A percentile compares a stretch with the other conserved stretches of the same genome.
Conservation (phyloP, 1,284 basidiomycete species). For the Cutaneotrichosporon mucoides region DNA sequence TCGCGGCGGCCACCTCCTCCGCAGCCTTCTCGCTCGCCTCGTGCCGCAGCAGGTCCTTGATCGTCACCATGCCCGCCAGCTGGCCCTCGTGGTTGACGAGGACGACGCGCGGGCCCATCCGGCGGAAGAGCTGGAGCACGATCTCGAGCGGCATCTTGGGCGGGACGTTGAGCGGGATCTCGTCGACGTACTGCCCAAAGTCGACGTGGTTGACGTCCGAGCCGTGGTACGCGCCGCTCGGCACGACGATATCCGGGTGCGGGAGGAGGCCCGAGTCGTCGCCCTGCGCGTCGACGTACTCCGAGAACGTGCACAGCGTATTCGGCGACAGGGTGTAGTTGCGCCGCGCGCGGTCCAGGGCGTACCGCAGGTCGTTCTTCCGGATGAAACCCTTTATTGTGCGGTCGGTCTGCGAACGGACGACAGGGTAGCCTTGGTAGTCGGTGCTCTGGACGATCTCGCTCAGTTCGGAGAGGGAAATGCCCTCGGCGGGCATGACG, state of each 20-base stretch:
- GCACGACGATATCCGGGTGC: constrained; percentile 36
- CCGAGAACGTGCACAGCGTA: constrained; percentile 67
- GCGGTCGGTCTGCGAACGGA: constrained; percentile 54
- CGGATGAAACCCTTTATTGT: constrained; percentile 85
- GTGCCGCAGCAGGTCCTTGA: constrained; percentile 90
- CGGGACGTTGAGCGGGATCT: constrained; percentile 91
- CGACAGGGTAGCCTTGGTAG: constrained; percentile 89
- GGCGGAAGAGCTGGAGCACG: constrained; percentile 91
- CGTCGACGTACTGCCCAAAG: constrained; percentile 87
- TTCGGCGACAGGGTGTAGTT: constrained; percentile 60
- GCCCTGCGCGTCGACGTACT: constrained; percentile 29
- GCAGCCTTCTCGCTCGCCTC: constrained; percentile 54
- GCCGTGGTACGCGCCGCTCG: constrained; percentile 15
- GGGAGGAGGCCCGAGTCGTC: constrained; percentile 19
- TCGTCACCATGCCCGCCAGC: constrained; percentile 82
- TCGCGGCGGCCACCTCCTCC: constrained; percentile 8
- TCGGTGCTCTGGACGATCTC: constrained; percentile 62
- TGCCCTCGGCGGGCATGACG: constrained; percentile 68
- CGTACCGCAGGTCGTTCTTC: constrained; percentile 76
- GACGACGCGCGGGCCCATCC: constrained; percentile 93
- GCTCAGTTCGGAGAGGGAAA: constrained; percentile 72
- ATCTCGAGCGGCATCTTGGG: constrained; percentile 90
- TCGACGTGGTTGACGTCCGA: constrained; percentile 54
- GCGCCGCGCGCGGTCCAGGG: constrained; percentile 71
- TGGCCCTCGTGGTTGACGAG: constrained; percentile 80